A percentile compares a stretch with the other conserved stretches of the same genome.
Conservation (phyloP, 2,329 filamentous ascomycete genomes). For the Alternaria ventricosa region DNA sequence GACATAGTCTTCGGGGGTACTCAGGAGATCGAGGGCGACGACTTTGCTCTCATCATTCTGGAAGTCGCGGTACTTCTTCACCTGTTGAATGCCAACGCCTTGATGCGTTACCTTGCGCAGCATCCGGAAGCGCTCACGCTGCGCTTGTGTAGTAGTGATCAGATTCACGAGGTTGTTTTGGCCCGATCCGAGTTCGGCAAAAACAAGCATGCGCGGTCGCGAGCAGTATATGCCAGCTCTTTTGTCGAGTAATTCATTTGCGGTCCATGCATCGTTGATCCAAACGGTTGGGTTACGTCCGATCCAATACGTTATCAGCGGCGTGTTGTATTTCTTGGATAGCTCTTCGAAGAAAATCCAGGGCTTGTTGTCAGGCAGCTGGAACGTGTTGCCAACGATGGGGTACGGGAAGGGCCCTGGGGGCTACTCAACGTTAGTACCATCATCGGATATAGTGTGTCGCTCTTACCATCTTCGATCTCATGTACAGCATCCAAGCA, state of each 20-base stretch:
- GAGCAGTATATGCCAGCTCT: conserved; percentile 60
- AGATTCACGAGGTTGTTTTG: conserved; percentile 47
- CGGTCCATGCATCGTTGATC: conserved; percentile 56
- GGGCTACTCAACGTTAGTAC: conserved; percentile 47
- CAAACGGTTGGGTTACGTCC: conserved; percentile 47
- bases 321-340: conserved; percentile 57
- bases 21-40: conserved; percentile 57
- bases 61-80: conserved; percentile 62
- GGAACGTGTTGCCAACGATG: conserved; percentile 63
- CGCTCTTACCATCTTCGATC: conserved; percentile 54
- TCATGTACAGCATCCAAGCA: conserved; percentile 57
- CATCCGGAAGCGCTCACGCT: conserved; percentile 41
- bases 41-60: conserved; percentile 66
- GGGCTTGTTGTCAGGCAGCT: conserved; percentile 61
- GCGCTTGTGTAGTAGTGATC: conserved; percentile 37
- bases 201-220: conserved; percentile 56
- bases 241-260: conserved; percentile 62
- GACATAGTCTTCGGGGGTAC: conserved; percentile 56
- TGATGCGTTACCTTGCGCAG: conserved; percentile 45
- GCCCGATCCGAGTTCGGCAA: conserved; percentile 47
- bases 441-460: background rate
- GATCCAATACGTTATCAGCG: conserved; percentile 64
- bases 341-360: conserved; percentile 65
- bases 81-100: conserved; percentile 56
- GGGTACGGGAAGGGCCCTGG: conserved; percentile 63